Percentiles rank a stretch among this genome's conserved stretches.
Evolutionary conservation across 176 grass and related monocot genomes (phyloP).

Genomic region (Rhynchospora tenuis): DNA sequence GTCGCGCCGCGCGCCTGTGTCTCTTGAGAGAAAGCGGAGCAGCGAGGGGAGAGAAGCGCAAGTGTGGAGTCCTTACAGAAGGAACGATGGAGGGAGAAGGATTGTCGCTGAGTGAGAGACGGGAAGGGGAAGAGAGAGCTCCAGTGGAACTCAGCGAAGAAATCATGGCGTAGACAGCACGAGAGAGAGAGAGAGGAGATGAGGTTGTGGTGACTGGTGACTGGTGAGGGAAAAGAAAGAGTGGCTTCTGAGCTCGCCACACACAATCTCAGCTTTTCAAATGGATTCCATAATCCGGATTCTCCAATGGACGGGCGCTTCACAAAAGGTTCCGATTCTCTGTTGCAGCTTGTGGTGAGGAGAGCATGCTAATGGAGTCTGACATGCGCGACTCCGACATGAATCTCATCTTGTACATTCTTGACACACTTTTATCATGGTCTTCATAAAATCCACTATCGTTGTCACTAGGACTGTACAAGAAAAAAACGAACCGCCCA

Average conservation of each 20-base stretch:
- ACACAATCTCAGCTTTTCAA: neutral
- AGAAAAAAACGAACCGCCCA: too few relatives aligned
- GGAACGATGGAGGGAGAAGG: neutral
- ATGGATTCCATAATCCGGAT: neutral
- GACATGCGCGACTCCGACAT: too few relatives aligned
- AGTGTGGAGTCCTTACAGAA: neutral
- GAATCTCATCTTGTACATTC: too few relatives aligned
- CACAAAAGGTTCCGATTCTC: neutral
- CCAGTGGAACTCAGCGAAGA: neutral
- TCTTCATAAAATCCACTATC: too few relatives aligned
- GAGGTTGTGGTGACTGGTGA: neutral
- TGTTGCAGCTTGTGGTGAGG: neutral
- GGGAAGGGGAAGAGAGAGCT: constrained; percentile 14
- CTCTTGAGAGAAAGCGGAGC: constrained; percentile 20
- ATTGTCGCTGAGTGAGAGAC: neutral
- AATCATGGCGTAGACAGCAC: constrained; percentile 5
- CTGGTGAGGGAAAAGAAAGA: neutral
- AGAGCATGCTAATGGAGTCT: too few relatives aligned
- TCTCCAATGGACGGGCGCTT: neutral
- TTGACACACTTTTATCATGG: too few relatives aligned
- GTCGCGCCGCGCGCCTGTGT: constrained; percentile 22
- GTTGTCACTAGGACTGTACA: too few relatives aligned
- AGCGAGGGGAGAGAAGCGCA: constrained; percentile 6
- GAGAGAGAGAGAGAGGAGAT: neutral
- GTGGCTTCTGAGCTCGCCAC: neutral